phyloP scores from a whole-genome alignment of 257 asterid species.

The Ballota nigra region DNA sequence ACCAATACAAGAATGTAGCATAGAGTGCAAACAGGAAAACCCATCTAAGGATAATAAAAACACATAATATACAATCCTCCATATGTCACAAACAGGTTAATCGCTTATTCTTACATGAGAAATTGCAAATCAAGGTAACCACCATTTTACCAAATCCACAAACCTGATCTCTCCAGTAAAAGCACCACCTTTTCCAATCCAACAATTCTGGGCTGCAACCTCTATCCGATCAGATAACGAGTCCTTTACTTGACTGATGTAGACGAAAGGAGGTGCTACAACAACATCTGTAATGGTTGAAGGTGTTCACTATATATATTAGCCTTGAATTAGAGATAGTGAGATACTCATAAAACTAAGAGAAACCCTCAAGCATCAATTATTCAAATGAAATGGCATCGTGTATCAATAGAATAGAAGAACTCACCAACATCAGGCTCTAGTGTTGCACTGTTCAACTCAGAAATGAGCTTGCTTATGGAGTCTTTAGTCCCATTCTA shows the following conservation, averaged over 20 bases:
- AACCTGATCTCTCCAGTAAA: conserved; percentile 99
- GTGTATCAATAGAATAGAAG: background rate
- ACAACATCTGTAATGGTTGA: conserved; percentile 71
- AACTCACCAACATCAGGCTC: conserved; percentile 91
- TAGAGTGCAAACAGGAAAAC: background rate
- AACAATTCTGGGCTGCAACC: conserved; percentile 90
- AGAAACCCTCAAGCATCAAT: background rate
- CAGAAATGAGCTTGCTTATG: conserved; percentile 77
- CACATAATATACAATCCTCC: conserved; percentile 3
- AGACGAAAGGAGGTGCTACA: conserved; percentile 94
- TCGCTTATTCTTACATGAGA: conserved; percentile 4
- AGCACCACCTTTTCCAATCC: conserved; percentile 99
- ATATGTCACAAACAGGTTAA: conserved; percentile 9
- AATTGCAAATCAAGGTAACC: background rate
- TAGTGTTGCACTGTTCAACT: conserved; percentile 68
- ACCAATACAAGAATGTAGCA: background rate
- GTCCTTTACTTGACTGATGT: conserved; percentile 90
- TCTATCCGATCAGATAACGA: conserved; percentile 67
- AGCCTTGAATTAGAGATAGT: background rate
- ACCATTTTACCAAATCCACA: conserved; percentile 3
- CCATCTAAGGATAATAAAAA: conserved; percentile 5
- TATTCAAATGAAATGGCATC: background rate
- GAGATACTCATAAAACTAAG: background rate
- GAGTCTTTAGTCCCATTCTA: conserved; percentile 92
- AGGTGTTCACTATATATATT: background rate